Evolutionary conservation across 306 rosid species (phyloP).

Genomic region (Luffa acutangula): DNA sequence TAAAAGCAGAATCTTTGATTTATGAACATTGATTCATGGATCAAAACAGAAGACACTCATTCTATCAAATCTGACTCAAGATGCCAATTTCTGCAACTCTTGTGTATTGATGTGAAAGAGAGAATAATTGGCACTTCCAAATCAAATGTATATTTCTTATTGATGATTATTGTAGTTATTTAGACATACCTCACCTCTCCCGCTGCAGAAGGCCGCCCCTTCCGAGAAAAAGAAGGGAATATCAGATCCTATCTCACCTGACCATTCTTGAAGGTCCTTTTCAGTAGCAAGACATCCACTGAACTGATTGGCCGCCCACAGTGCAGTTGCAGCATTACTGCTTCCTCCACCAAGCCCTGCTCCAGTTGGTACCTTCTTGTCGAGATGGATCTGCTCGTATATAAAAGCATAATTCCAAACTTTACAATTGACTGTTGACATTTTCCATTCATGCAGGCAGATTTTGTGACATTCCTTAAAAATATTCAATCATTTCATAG

Average conservation of each 20-base stretch:
- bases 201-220: constrained; percentile 95
- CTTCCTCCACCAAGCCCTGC: constrained; percentile 99
- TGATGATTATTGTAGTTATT: not conserved
- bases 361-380: constrained; percentile 87
- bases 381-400: constrained; percentile 80
- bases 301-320: constrained; percentile 97
- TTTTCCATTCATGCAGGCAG: not conserved
- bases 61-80: constrained; percentile 5
- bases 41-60: not conserved
- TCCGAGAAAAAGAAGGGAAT: constrained; percentile 91
- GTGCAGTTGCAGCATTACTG: constrained; percentile 95
- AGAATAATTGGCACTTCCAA: not conserved
- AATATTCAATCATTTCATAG: not conserved
- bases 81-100: not conserved
- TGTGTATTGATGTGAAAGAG: not conserved
- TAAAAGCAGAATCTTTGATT: not conserved
- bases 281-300: constrained; percentile 65
- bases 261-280: constrained; percentile 94
- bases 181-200: constrained; percentile 89
- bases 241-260: constrained; percentile 96
- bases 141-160: not conserved
- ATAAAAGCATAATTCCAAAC: constrained; percentile 1
- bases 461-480: not conserved
- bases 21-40: not conserved
- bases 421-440: not conserved